Base-by-base conservation (phyloP, 306 rosid species). In the Styphnolobium japonicum region DNA sequence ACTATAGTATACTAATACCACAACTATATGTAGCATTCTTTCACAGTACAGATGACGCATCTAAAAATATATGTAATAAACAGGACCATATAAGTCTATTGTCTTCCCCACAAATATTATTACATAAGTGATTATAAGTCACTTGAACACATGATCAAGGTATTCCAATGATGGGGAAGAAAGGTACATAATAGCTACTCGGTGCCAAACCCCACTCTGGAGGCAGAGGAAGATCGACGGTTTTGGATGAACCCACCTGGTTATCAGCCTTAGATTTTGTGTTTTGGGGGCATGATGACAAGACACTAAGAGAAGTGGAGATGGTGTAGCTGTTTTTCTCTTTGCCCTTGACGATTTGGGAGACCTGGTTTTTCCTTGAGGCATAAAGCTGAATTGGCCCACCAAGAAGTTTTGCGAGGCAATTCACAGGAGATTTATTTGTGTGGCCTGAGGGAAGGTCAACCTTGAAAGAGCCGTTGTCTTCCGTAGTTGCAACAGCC, bases 161-260 rank as follows among this genome's bases (percentile, higher is more conserved):
- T 45, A 95, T 88, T 76, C 99, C 99, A 57, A 91, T 92, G 65
- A 95, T 95, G 31, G 99, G 98, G 73, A 92, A 0, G 81, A 86
- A 88, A 62, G 99, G 99, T 14, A 87, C 0, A 58, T 91, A 95
- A 10, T 79, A 85, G 90, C 98, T 93, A 29, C 87, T 83, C 0
- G 99, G 99, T 15, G 99, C 98, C 57, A 95, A 79, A 4, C 99
- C 99, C 99, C 97, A 95, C 75, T 88, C 90, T 4, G 85, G 93
- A 25, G 99, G 98, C 48, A 95, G 73, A 75, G 99, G 99, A 34
- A 95, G 58, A 84, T 95, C 66, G 11, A 93, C 3, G 4, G 93
- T 95, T 83, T 93, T 84, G 65, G 98, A 95, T 6, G 98, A 87
- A 61, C 87, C 89, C 19, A 86, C 49, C 27, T 82, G n/a, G 29